phyloP scores from a whole-genome alignment of 768 basidiomycete genomes.

The Leucosporidium yakuticum region DNA sequence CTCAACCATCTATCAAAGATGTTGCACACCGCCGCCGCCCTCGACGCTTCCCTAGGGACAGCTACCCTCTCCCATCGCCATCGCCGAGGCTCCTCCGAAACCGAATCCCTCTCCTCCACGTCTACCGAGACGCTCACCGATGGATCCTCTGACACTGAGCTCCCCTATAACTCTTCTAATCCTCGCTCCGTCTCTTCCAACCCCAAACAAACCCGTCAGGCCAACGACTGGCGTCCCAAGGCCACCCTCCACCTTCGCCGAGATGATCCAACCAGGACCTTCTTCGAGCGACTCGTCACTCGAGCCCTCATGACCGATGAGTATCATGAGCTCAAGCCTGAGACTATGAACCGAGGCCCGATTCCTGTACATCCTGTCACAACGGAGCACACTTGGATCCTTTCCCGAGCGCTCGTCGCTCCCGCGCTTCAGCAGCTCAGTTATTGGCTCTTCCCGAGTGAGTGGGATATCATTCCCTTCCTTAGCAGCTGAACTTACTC shows the following conservation, averaged over 20 bases:
- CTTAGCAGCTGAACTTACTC: too few species aligned
- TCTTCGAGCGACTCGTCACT: background rate
- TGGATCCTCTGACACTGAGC: too few species aligned
- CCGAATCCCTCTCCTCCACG: too few species aligned
- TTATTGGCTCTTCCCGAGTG: background rate
- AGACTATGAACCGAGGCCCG: background rate
- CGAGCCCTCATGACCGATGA: background rate
- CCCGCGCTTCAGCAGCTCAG: background rate
- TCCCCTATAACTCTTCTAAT: too few species aligned
- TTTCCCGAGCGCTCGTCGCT: background rate
- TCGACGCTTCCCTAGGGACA: too few species aligned
- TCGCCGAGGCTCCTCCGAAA: too few species aligned
- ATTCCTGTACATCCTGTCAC: background rate
- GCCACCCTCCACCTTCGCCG: background rate
- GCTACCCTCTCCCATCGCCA: too few species aligned
- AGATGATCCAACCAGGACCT: background rate
- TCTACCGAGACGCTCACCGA: too few species aligned
- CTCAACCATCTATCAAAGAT: too few species aligned
- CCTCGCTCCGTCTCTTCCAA: too few species aligned
- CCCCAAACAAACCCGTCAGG: background rate
- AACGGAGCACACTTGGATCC: background rate
- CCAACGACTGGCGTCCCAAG: background rate
- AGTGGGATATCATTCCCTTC: too few species aligned
- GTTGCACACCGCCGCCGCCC: too few species aligned
- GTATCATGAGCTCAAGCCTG: background rate